phyloP scores from a whole-genome alignment of 2,329 filamentous ascomycete genomes.

The Pseudocercospora fijiensis region DNA sequence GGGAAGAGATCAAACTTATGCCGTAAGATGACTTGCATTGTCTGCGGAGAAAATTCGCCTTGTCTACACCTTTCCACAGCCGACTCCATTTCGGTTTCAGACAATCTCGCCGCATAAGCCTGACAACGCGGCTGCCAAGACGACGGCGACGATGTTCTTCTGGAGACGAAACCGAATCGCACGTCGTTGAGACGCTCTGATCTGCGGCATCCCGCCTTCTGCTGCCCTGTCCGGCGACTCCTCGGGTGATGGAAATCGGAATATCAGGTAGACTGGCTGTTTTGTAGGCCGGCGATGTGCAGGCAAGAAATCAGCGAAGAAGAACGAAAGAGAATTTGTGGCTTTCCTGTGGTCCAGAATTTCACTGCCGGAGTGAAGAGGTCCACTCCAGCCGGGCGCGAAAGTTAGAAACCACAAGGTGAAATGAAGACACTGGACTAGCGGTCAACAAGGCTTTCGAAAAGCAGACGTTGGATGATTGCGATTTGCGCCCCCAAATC shows the following conservation, averaged over 20 bases:
- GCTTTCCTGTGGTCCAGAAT: neutral
- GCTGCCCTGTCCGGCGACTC: neutral
- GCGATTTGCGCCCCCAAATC: constrained; percentile 42
- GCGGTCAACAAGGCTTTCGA: constrained; percentile 29
- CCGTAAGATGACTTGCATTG: constrained; percentile 5
- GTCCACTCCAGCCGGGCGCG: neutral
- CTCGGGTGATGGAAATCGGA: neutral
- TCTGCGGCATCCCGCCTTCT: neutral
- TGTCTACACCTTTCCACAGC: neutral
- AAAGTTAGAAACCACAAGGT: neutral
- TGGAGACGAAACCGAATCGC: neutral
- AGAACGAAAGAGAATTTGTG: neutral
- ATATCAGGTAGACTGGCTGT: neutral
- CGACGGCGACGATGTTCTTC: neutral
- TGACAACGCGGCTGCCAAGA: neutral
- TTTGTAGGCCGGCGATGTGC: neutral
- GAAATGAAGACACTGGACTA: constrained; percentile 34
- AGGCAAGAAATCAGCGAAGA: neutral
- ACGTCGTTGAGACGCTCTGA: neutral
- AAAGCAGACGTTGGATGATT: constrained; percentile 51
- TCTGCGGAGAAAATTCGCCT: neutral
- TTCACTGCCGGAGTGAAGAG: neutral
- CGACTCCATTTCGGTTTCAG: neutral
- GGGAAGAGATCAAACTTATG: too few relatives aligned
- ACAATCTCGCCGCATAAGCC: neutral